Evolutionary conservation across 345 rosid genomes (phyloP), one percentile per base, ranked within the genome.

Genomic region (Hibiscus tridactylites): DNA sequence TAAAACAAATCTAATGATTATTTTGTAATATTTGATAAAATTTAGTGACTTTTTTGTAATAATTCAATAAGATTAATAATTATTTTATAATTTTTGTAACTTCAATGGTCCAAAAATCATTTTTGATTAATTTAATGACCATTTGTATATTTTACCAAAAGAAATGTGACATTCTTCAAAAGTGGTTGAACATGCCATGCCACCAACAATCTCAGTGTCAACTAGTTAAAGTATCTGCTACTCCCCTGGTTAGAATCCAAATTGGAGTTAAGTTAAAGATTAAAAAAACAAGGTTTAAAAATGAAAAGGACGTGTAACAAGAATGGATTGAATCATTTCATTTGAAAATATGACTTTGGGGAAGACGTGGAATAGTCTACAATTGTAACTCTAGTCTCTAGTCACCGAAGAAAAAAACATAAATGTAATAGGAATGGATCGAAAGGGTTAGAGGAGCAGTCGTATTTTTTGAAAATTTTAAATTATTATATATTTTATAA

Each of bases 271-370:
- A 53, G 56, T 53, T 53, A 2, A 53, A 6, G 58, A 53, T 9
- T 8, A 17, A 53, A 53, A 21, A 53, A 53, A 15, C 17, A 49
- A 49, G 3, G 7, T 53, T 4, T 4, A 6, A 4, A 42, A 5
- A 65, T 0, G 33, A 6, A 24, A 44, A 64, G 10, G 35, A 44
- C 37, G 21, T 65, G 33, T 44, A 31, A 44, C 60, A 35, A 6
- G 49, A 73, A 62, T 53, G 6, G 13, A 19, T 33, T 0, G 21
- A 35, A 67, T 77, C 73, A 39, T 67, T 67, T 66, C 62, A 35
- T 49, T 50, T 58, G 72, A 68, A 65, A 57, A 61, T 9, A 19
- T 7, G 61, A 65, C 54, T 44, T 24, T 65, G 3, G 11, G 33
- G 50, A 63, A 37, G 66, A 52, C 71, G 17, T 37, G 28, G 42